phyloP scores from a whole-genome alignment of 1,139 yeast genomes.

The Blastobotrys raffinosifermentans region DNA sequence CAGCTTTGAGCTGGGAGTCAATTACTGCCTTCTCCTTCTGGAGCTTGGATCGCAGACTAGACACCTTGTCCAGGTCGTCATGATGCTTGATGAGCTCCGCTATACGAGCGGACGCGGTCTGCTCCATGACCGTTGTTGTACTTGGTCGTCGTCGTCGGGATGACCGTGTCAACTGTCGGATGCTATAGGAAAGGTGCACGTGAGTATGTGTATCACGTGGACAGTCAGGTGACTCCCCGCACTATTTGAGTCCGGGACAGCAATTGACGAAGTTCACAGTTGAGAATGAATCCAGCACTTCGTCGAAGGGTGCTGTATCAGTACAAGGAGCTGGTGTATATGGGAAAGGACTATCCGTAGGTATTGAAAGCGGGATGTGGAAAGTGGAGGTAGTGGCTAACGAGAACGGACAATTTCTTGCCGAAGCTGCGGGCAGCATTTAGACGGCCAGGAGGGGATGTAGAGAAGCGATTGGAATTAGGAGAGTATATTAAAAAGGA shows the following conservation, averaged over 20 bases:
- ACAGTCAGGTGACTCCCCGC: too few relatives aligned
- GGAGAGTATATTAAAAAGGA: conserved; percentile 37
- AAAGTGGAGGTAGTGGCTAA: not conserved
- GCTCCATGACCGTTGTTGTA: conserved; percentile 16
- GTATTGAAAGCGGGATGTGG: conserved; percentile 11
- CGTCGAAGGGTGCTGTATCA: conserved; percentile 28
- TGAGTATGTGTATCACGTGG: too few relatives aligned
- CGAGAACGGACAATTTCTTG: not conserved
- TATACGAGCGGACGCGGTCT: conserved; percentile 20
- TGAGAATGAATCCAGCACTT: conserved; percentile 9
- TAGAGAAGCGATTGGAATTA: conserved; percentile 27
- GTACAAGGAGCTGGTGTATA: conserved; percentile 34
- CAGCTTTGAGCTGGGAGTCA: conserved; percentile 64
- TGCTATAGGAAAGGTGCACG: too few relatives aligned
- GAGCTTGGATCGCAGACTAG: conserved; percentile 52
- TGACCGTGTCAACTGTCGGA: too few relatives aligned
- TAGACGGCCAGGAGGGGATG: conserved; percentile 22
- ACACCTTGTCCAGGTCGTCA: conserved; percentile 48
- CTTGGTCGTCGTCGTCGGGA: not conserved
- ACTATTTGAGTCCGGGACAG: too few relatives aligned
- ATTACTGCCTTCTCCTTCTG: conserved; percentile 62
- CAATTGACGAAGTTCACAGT: too few relatives aligned
- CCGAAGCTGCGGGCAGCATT: conserved; percentile 29
- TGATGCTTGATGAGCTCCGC: conserved; percentile 29
- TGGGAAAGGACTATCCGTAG: conserved; percentile 36